Conservation (phyloP, 75 land plant species). For the Cupressus sempervirens region DNA sequence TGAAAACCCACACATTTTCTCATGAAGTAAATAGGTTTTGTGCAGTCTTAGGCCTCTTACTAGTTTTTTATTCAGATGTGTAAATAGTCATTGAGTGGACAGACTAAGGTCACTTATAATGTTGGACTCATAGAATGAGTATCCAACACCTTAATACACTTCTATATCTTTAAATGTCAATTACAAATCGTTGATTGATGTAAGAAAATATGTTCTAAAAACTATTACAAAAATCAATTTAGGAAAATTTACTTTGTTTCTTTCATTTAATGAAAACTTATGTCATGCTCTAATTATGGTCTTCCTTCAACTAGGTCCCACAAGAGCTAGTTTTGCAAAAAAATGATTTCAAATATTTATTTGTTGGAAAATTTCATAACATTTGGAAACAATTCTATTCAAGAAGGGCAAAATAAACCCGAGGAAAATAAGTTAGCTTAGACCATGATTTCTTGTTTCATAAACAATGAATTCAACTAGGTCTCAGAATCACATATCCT, state of each 20-base stretch:
- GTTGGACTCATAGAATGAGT: neutral
- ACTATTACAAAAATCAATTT: neutral
- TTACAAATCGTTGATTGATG: neutral
- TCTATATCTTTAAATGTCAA: neutral
- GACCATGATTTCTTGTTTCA: neutral
- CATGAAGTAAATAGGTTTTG: neutral
- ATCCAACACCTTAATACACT: neutral
- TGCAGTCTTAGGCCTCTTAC: neutral
- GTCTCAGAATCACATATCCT: neutral
- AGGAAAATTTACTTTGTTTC: neutral
- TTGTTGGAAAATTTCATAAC: neutral
- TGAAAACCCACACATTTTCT: neutral
- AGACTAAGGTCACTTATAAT: neutral
- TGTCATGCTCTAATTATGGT: neutral
- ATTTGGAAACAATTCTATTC: neutral
- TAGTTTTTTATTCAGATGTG: neutral
- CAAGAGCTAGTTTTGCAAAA: neutral
- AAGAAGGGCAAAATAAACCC: neutral
- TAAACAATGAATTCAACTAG: neutral
- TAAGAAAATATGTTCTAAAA: neutral
- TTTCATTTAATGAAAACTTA: neutral
- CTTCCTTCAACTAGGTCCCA: neutral
- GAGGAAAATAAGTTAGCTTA: neutral
- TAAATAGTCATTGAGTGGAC: neutral
- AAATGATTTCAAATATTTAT: neutral